phyloP scores from a whole-genome alignment of 129 eudicot genomes.

The Tagetes erecta region DNA sequence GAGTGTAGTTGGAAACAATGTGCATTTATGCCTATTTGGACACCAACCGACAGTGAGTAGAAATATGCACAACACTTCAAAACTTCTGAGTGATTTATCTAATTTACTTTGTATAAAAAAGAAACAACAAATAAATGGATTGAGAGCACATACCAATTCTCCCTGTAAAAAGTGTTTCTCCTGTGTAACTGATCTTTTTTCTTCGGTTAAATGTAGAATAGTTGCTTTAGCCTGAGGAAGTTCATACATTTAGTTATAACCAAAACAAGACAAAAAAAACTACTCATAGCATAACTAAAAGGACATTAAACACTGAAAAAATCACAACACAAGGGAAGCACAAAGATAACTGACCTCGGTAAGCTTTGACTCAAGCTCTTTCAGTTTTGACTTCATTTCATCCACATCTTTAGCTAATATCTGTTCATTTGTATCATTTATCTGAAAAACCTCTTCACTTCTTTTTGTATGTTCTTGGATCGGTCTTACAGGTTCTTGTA shows the following conservation, averaged over 20 bases:
- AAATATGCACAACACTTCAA: conserved; percentile 6
- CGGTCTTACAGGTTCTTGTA: not conserved
- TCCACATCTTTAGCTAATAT: conserved; percentile 50
- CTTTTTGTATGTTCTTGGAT: conserved; percentile 21
- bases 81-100: not conserved
- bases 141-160: conserved; percentile 32
- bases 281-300: conserved; percentile 12
- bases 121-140: not conserved
- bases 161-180: conserved; percentile 42
- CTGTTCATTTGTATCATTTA: conserved; percentile 31
- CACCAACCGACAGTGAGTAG: not conserved
- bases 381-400: conserved; percentile 54
- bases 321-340: not conserved
- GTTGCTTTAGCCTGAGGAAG: conserved; percentile 36
- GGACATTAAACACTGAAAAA: not conserved
- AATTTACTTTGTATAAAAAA: not conserved
- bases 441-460: conserved; percentile 24
- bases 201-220: conserved; percentile 37
- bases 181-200: conserved; percentile 36
- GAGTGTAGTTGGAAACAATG: not conserved
- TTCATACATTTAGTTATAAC: conserved; percentile 23
- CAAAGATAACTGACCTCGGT: conserved; percentile 41
- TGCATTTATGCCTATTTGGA: not conserved
- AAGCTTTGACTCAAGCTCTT: conserved; percentile 62
- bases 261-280: conserved; percentile 11